Conservation (phyloP, 441 rosid species). For the Aleurites moluccanus region DNA sequence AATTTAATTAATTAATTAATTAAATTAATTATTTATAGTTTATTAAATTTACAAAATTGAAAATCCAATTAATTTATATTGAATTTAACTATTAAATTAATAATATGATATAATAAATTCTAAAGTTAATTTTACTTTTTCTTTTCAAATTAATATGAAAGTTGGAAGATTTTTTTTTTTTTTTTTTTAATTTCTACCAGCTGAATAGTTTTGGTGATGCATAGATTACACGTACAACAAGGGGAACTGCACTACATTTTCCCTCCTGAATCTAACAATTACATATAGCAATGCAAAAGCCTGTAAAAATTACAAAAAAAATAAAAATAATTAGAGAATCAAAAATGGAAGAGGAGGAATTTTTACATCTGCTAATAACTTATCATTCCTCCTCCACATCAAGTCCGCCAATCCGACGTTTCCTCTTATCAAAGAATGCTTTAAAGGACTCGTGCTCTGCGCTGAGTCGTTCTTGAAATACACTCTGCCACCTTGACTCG, state of each 20-base stretch:
- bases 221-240: background rate
- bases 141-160: too few species aligned
- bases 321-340: background rate
- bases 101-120: too few species aligned
- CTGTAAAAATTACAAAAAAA: background rate
- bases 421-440: slow-evolving; percentile 79
- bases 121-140: too few species aligned
- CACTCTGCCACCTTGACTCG: slow-evolving; percentile 49
- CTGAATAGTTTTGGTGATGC: background rate
- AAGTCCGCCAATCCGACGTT: slow-evolving; percentile 54
- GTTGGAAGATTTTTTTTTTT: background rate
- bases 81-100: too few species aligned
- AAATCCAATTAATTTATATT: too few species aligned
- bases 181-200: background rate
- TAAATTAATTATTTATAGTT: too few species aligned
- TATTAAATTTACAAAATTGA: too few species aligned
- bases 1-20: too few species aligned
- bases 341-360: background rate
- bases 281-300: background rate
- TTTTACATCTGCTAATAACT: slow-evolving; percentile 6
- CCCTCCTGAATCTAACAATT: background rate
- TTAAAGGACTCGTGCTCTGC: slow-evolving; percentile 88
- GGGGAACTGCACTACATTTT: background rate
- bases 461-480: slow-evolving; percentile 72
- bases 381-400: slow-evolving; percentile 48